A percentile compares a stretch with the other conserved stretches of the same genome.
Conservation (phyloP, 139 green algal genomes). For the Chlorella sp. region DNA sequence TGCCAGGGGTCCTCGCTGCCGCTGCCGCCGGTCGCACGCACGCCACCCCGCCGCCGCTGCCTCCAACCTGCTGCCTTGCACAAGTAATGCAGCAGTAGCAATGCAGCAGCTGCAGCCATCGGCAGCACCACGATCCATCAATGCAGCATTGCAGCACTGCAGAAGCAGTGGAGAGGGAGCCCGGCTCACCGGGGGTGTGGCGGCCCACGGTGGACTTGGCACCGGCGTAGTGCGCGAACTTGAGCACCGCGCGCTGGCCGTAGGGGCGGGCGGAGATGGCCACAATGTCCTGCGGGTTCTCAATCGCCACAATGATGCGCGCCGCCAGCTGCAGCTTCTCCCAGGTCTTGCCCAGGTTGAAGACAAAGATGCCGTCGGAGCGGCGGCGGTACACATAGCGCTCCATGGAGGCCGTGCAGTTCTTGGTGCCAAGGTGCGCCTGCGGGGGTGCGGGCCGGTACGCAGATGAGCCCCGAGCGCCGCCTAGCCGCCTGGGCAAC, state of each 20-base stretch:
- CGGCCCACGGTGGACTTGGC: slow-evolving; percentile 93
- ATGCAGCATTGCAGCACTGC: background rate
- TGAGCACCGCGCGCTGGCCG: slow-evolving; percentile 97
- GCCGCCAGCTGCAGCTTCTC: slow-evolving; percentile 99
- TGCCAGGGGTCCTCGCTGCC: background rate
- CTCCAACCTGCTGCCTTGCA: background rate
- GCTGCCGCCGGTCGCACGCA: background rate
- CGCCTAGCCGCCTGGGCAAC: background rate
- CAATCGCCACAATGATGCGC: slow-evolving; percentile 97
- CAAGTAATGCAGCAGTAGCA: background rate
- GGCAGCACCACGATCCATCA: background rate
- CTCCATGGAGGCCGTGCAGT: slow-evolving; percentile 97
- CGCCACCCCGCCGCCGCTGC: no score
- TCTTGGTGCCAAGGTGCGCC: slow-evolving; percentile 92
- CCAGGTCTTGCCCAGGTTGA: slow-evolving; percentile 99
- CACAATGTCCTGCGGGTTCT: slow-evolving; percentile 92
- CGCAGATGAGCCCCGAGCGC: slow-evolving; percentile 65
- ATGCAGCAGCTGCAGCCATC: background rate
- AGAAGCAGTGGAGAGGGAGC: background rate
- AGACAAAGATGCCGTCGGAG: slow-evolving; percentile 96
- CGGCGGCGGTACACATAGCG: slow-evolving; percentile 91
- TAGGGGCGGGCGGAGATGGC: slow-evolving; percentile 92
- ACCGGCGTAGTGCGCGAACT: slow-evolving; percentile 98
- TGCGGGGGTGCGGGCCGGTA: slow-evolving; percentile 50
- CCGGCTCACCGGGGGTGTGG: slow-evolving; percentile 91